phyloP scores from a whole-genome alignment of 495 filamentous ascomycete genomes.

The Pyronema omphalodes region DNA sequence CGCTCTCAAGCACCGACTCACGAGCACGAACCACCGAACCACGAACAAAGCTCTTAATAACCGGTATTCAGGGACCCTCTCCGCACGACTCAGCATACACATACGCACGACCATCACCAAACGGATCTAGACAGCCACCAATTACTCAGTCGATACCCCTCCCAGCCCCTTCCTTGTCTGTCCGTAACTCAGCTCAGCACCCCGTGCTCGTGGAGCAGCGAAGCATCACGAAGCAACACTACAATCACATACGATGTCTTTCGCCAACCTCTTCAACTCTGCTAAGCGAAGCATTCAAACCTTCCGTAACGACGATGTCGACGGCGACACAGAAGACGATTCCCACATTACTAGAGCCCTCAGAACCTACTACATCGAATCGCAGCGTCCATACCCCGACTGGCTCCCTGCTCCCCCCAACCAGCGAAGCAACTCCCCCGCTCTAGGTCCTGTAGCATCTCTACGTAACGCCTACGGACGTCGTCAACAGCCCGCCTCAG shows the following conservation, averaged over 20 bases:
- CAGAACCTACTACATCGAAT: slow-evolving; percentile 83
- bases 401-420: slow-evolving; percentile 56
- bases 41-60: no score
- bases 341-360: slow-evolving; percentile 88
- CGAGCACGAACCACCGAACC: no score
- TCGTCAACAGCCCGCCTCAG: slow-evolving; percentile 17
- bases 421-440: slow-evolving; percentile 33
- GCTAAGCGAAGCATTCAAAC: slow-evolving; percentile 23
- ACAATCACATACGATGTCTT: slow-evolving; percentile 11
- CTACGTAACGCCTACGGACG: slow-evolving; percentile 35
- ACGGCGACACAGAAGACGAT: slow-evolving; percentile 87
- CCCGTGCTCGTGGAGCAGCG: no score
- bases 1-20: no score
- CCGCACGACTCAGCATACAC: no score
- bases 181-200: no score
- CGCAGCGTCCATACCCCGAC: slow-evolving; percentile 48
- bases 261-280: slow-evolving; percentile 23
- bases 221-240: background rate
- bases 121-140: no score
- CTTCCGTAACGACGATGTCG: slow-evolving; percentile 38
- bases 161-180: no score
- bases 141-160: no score
- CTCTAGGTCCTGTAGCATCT: slow-evolving; percentile 32
- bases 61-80: no score
- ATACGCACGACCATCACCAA: no score